Evolutionary conservation across 352 stramenopile genomes (phyloP), one percentile per base, ranked within the genome.

Genomic region (Phytopythium montanum): DNA sequence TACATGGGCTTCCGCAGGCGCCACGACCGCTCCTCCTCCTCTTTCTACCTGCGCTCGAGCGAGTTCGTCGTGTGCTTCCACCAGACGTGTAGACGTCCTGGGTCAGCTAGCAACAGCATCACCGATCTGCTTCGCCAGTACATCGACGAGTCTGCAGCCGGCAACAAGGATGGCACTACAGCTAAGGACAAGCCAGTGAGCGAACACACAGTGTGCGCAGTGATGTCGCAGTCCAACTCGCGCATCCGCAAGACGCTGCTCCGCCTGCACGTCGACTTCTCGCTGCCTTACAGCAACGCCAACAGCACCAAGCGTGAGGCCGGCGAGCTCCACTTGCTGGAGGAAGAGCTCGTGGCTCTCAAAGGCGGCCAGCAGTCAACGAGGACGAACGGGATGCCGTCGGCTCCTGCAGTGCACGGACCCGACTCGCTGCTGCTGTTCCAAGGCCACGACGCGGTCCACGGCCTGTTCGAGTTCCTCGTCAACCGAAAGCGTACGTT

Each of bases 381-480:
- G 46, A 61, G 68, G 33, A 72, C 69, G 59, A n/a, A 33, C 3
- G 52, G 52, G 64, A 66, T 34, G 67, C 57, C 26, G 28, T 44
- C 51, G n/a, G 38, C 38, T 21, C 53, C 36, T 26, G 53, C 53
- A 2, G 75, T 90, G 23, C 77, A 85, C 48, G 79, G 83, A 2
- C 64, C 71, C 1, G 81, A 90, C 59, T 90, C 83, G 18, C 62
- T 92, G 26, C 60, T 92, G 16, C 66, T 75, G 19, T 92, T 92
- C 36, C 59, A 74, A 19, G 83, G 76, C 4, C 80, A 92, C 42
- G 59, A 86, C 18, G 66, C 75, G 19, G 77, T 90, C 4, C 83
- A 92, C 21, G 80, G 80, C 16, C 67, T 92, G 16, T 92, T 80
- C 60, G 83, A 92, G 54, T 92, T 84, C 59, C 71, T 92, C 3